Conservation (phyloP, 805 yeast species). For the Ogataea salicorniae region DNA sequence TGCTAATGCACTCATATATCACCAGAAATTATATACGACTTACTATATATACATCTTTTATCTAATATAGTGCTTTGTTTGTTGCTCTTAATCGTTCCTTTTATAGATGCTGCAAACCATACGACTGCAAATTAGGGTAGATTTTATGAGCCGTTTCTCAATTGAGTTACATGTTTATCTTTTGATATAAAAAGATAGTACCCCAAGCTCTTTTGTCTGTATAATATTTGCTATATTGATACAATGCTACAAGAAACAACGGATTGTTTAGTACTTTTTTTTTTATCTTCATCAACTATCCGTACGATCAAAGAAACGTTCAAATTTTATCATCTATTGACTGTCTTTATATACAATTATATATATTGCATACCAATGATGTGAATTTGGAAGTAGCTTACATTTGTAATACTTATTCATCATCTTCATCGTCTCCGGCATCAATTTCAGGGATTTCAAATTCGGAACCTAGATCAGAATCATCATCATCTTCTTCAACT, state of each 20-base stretch:
- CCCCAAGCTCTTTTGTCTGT: slow-evolving; percentile 18
- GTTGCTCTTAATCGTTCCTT: neutral
- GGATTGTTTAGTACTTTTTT: slow-evolving; percentile 1
- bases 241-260: slow-evolving; percentile 13
- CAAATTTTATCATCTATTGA: no score
- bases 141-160: slow-evolving; percentile 8
- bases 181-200: slow-evolving; percentile 1
- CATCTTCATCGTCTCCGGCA: slow-evolving; percentile 25
- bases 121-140: slow-evolving; percentile 21
- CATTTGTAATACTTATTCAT: neutral
- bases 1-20: no score
- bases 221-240: slow-evolving; percentile 20
- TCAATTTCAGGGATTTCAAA: slow-evolving; percentile 35
- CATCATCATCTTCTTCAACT: slow-evolving; percentile 8
- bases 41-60: no score
- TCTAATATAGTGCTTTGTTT: no score
- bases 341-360: neutral
- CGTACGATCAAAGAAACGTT: slow-evolving; percentile 4
- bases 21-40: no score
- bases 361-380: neutral
- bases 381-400: neutral
- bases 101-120: neutral
- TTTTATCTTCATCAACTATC: neutral
- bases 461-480: slow-evolving; percentile 28
- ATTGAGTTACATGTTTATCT: neutral